These are phyloP conservation scores for Penicillium samsonianum DNA, from an alignment of 495 filamentous ascomycete genomes.

Conservation along the genomic window DNA sequence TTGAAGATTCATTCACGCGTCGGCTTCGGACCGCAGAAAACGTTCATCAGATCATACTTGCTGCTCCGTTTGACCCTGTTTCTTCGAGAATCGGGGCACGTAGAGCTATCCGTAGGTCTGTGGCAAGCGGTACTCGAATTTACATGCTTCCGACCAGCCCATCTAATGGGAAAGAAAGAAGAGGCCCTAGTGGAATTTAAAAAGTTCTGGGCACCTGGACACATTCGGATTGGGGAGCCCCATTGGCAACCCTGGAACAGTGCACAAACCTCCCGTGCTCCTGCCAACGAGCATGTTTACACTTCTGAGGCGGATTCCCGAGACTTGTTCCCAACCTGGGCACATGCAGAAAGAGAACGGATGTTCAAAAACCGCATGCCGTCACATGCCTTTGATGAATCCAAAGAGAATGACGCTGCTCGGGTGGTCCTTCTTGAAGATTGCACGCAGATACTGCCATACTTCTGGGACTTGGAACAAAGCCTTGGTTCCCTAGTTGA, in stretches of 20 bases:
- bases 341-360: conserved; percentile 55
- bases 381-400: conserved; percentile 63
- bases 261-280: not conserved
- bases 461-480: conserved; percentile 68
- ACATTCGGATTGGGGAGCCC: conserved; percentile 74
- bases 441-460: conserved; percentile 8
- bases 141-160: conserved; percentile 57
- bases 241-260: conserved; percentile 69
- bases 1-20: conserved; percentile 50
- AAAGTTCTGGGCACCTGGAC: conserved; percentile 87
- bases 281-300: not conserved
- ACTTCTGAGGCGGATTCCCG: conserved; percentile 26
- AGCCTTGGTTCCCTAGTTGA: conserved; percentile 61
- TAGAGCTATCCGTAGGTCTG: conserved; percentile 72
- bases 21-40: conserved; percentile 25
- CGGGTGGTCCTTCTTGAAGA: conserved; percentile 60
- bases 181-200: conserved; percentile 52
- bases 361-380: conserved; percentile 52
- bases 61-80: conserved; percentile 73
- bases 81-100: conserved; percentile 75
- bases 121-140: conserved; percentile 87
- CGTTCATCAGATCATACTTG: conserved; percentile 64
- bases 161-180: conserved; percentile 13
- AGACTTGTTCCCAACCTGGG: conserved; percentile 56
- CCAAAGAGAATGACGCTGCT: conserved; percentile 74